Percentiles rank a stretch among this genome's conserved stretches.
Conservation (phyloP, 345 rosid genomes). For the rapeseed (Brassica napus) region DNA sequence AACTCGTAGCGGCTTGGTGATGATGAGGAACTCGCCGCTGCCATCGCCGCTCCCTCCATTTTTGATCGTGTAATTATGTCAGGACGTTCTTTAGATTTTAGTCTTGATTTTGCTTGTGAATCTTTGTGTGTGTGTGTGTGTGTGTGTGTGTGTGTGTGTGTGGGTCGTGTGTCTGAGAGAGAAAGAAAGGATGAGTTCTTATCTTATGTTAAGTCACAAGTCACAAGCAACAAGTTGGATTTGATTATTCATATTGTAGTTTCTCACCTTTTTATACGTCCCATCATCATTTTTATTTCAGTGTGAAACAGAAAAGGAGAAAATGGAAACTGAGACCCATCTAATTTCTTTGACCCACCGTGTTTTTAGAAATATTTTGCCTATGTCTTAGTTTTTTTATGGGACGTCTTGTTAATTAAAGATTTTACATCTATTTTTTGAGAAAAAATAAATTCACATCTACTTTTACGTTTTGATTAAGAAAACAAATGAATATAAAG, state of each 20-base stretch:
- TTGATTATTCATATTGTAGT: constrained; percentile 37
- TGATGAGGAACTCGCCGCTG: constrained; percentile 25
- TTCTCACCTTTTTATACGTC: constrained; percentile 33
- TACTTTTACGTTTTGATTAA: not conserved
- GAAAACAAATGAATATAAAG: not conserved
- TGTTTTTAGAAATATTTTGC: not conserved
- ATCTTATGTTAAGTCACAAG: constrained; percentile 19
- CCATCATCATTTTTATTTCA: constrained; percentile 29
- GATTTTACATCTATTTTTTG: not conserved
- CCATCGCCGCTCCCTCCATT: constrained; percentile 24
- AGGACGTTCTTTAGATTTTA: constrained; percentile 1
- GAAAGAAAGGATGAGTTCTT: not conserved
- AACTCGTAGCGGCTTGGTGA: constrained; percentile 68
- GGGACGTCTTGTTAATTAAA: not conserved
- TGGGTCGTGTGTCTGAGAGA: not conserved
- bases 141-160: not conserved
- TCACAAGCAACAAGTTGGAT: constrained; percentile 33
- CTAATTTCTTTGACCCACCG: not conserved
- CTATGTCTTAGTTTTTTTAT: not conserved
- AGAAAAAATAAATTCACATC: not conserved
- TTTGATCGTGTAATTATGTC: not conserved
- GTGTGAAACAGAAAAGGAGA: not conserved
- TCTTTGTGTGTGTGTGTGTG: not conserved
- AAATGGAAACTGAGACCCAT: not conserved
- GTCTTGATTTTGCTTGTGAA: constrained; percentile 17